These are phyloP conservation scores for Drechmeria coniospora DNA, from an alignment of 2,329 filamentous ascomycete species.

Conservation along the genomic window DNA sequence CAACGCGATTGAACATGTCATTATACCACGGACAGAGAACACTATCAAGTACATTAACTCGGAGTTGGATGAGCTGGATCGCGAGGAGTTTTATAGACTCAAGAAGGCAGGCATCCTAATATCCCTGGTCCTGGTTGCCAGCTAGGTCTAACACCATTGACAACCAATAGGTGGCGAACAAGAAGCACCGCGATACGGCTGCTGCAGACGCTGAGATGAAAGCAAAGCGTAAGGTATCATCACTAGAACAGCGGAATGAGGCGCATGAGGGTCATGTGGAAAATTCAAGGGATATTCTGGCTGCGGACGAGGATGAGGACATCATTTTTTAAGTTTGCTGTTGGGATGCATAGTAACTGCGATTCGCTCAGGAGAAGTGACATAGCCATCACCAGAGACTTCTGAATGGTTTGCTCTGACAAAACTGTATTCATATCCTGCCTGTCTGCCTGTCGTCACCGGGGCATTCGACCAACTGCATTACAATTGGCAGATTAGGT, in stretches of 20 bases:
- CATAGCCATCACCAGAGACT: not conserved
- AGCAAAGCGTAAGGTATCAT: constrained; percentile 45
- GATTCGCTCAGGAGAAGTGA: too few species aligned
- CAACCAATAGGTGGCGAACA: constrained; percentile 48
- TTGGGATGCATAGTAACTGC: too few species aligned
- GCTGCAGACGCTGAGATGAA: constrained; percentile 61
- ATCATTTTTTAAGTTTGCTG: constrained; percentile 54
- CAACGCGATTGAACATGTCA: constrained; percentile 91
- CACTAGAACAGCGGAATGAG: constrained; percentile 11
- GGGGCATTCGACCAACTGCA: not conserved
- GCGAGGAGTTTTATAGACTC: constrained; percentile 93
- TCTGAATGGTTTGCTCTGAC: too few species aligned
- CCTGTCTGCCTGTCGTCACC: too few species aligned
- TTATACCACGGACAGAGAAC: constrained; percentile 94
- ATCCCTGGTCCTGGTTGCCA: not conserved
- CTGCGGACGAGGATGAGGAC: constrained; percentile 64
- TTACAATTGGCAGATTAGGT: too few species aligned
- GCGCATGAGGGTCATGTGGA: constrained; percentile 24
- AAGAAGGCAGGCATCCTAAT: constrained; percentile 48
- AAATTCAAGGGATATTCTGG: constrained; percentile 48
- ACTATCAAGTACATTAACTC: constrained; percentile 99
- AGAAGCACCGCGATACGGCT: constrained; percentile 66
- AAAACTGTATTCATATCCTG: too few species aligned
- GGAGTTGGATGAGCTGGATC: constrained; percentile 89
- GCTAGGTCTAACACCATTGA: too few species aligned